Evolutionary conservation across 768 basidiomycete genomes (phyloP), one percentile per base, ranked within the genome.

Genomic region (Russula compacta): DNA sequence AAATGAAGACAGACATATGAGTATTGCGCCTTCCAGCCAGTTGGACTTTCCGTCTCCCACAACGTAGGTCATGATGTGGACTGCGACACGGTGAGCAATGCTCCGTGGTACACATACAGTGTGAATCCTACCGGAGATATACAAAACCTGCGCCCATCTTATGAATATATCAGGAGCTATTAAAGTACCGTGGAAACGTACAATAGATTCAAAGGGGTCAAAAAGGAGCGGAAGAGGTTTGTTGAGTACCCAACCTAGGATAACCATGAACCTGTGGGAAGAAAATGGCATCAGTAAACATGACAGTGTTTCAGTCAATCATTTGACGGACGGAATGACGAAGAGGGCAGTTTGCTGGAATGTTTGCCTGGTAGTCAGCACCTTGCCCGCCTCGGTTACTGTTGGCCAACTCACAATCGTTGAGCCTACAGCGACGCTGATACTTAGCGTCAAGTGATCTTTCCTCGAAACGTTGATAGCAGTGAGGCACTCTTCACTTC

Each of bases 391-490:
- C 46, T 17, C 44, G 24, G 32, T 24, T 48, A 9, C 3, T 17
- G 29, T 9, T 15, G 38, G 42, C n/a, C 19, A 29, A 77, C 84
- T 66, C 62, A 87, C 85, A 64, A 88, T 84, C 15, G 85, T 84
- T 17, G 86, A 86, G 29, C 89, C 87, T 43, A 92, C 86, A 17
- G 92, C 88, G 19, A 94, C 88, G 48, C 88, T 87, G 60, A 94
- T 81, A 60, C 88, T 89, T 17, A 95, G 79, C 55, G 87, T 85
- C 44, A 95, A 77, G 70, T 91, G 89, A 68, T 86, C 84, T 72
- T 87, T 85, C 53, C 90, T 86, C 0, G 93, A 92, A n/a, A 91
- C 89, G 40, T 86, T 91, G 63, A 97, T 81, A 11, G 92, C 92
- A 6, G 89, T 95, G 58, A 93, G 83, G 65, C 91, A 92, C 73